Evolutionary conservation across 306 rosid species (phyloP).

Genomic region (Delonix regia): DNA sequence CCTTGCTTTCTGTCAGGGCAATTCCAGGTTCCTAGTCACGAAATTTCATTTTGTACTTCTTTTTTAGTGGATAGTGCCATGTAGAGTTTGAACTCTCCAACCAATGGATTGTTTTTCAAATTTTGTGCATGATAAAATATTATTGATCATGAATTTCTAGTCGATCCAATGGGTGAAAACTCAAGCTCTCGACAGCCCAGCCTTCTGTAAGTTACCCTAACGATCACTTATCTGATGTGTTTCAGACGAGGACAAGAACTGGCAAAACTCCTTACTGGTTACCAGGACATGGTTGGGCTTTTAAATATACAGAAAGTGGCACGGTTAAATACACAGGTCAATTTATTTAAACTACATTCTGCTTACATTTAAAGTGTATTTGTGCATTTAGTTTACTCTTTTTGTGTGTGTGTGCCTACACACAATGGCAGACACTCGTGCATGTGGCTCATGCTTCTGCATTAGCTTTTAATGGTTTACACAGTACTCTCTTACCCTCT

Average conservation of each 20-base stretch:
- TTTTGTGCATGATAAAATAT: background rate
- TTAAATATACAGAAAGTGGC: slow-evolving; percentile 81
- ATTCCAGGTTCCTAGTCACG: slow-evolving; percentile 69
- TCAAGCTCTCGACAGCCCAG: background rate
- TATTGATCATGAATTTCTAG: background rate
- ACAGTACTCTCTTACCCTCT: background rate
- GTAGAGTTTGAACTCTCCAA: background rate
- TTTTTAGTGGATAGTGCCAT: background rate
- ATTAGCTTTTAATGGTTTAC: background rate
- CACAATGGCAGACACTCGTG: slow-evolving; percentile 3
- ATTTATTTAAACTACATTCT: slow-evolving; percentile 11
- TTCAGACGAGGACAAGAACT: slow-evolving; percentile 89
- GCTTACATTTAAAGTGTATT: background rate
- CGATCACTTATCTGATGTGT: slow-evolving; percentile 16
- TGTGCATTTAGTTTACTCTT: background rate
- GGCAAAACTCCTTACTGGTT: slow-evolving; percentile 87
- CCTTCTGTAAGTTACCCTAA: slow-evolving; percentile 26
- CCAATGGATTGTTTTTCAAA: background rate
- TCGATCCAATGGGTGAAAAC: background rate
- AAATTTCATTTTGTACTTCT: background rate
- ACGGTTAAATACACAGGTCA: slow-evolving; percentile 80
- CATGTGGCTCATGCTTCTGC: background rate
- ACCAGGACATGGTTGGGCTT: slow-evolving; percentile 92
- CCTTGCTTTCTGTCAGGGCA: slow-evolving; percentile 80
- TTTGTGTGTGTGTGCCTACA: background rate